phyloP scores from a whole-genome alignment of 768 basidiomycete genomes.

The Aureoboletus auriporus region DNA sequence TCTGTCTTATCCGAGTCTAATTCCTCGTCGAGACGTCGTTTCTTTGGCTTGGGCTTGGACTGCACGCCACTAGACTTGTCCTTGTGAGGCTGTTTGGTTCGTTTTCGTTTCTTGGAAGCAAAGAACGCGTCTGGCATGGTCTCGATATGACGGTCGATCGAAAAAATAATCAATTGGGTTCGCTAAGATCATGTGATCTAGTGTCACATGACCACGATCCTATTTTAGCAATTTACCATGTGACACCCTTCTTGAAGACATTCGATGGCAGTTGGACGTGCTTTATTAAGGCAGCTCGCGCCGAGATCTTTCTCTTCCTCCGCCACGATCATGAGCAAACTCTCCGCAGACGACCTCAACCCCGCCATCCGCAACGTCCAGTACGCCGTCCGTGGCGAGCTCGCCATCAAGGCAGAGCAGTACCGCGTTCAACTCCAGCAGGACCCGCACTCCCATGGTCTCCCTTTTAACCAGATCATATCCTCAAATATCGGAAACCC shows the following conservation, averaged over 20 bases:
- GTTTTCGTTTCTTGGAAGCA: slow-evolving; percentile 62
- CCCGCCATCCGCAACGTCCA: slow-evolving; percentile 82
- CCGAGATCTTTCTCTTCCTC: not conserved
- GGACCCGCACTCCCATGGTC: slow-evolving; percentile 37
- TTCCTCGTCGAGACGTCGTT: slow-evolving; percentile 51
- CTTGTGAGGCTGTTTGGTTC: slow-evolving; percentile 34
- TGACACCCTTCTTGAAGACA: not conserved
- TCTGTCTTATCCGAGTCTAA: slow-evolving; percentile 59
- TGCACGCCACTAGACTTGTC: slow-evolving; percentile 27
- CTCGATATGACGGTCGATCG: not conserved
- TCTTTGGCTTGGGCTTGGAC: slow-evolving; percentile 18
- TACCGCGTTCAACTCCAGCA: slow-evolving; percentile 69
- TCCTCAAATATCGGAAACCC: slow-evolving; percentile 98
- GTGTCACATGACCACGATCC: not conserved
- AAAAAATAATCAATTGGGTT: slow-evolving; percentile 21
- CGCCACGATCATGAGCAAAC: slow-evolving; percentile 51
- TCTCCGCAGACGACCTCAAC: slow-evolving; percentile 75
- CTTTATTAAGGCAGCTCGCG: too few species aligned
- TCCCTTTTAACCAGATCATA: slow-evolving; percentile 88
- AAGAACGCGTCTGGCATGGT: slow-evolving; percentile 86
- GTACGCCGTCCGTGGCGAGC: slow-evolving; percentile 96
- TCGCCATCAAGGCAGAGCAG: slow-evolving; percentile 90
- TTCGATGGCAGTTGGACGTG: slow-evolving; percentile 8
- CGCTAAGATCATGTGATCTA: slow-evolving; percentile 13
- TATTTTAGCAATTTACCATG: not conserved